Conservation (phyloP, 805 yeast genomes). For the Debaryomyces tyrocola region DNA sequence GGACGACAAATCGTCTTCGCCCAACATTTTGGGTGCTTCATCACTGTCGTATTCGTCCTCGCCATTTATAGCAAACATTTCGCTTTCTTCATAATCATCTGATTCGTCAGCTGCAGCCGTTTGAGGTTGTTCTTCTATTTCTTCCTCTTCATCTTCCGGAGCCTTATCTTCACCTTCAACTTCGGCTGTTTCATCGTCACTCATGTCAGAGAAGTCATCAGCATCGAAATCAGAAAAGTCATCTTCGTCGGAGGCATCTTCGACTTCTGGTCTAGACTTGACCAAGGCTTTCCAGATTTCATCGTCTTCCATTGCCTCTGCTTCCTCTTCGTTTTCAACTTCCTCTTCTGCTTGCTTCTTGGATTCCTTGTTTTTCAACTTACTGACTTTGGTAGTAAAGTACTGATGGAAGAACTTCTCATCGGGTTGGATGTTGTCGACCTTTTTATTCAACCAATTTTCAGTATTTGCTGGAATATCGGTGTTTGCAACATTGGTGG, state of each 20-base stretch:
- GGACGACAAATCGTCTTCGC: slow-evolving; percentile 9
- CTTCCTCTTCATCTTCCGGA: slow-evolving; percentile 17
- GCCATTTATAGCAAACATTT: slow-evolving; percentile 20
- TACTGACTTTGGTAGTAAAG: slow-evolving; percentile 60
- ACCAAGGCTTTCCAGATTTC: slow-evolving; percentile 83
- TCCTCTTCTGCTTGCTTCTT: slow-evolving; percentile 23
- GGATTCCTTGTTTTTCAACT: slow-evolving; percentile 23
- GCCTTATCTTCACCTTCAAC: slow-evolving; percentile 22
- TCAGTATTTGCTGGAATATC: slow-evolving; percentile 79
- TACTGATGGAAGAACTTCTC: slow-evolving; percentile 87
- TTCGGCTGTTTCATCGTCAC: slow-evolving; percentile 42
- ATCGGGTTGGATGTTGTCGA: slow-evolving; percentile 73
- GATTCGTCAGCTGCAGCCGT: slow-evolving; percentile 26
- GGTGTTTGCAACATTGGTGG: slow-evolving; percentile 44
- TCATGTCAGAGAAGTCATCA: slow-evolving; percentile 40
- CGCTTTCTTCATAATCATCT: slow-evolving; percentile 23
- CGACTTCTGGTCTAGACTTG: slow-evolving; percentile 71
- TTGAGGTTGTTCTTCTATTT: slow-evolving; percentile 26
- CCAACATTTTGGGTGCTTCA: slow-evolving; percentile 16
- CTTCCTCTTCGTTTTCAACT: slow-evolving; percentile 35
- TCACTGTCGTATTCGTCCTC: slow-evolving; percentile 31
- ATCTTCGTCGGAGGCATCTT: slow-evolving; percentile 38
- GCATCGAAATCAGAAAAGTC: slow-evolving; percentile 33
- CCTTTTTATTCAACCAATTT: slow-evolving; percentile 73
- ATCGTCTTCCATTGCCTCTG: slow-evolving; percentile 57